Conservation (phyloP, 257 asterid genomes). For the Nicotiana benthamiana region DNA sequence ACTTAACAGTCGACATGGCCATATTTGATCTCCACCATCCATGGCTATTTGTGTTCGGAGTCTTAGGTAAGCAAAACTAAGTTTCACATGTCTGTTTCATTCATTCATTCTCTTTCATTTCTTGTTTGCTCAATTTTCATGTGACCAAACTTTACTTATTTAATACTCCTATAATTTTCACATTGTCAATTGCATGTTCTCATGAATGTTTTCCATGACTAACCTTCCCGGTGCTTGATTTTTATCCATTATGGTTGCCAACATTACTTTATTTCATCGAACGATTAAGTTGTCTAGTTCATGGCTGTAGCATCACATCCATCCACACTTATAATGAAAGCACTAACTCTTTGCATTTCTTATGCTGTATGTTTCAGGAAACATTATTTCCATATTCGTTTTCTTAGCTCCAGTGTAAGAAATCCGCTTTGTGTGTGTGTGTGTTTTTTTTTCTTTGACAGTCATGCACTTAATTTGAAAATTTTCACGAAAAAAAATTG, state of each 20-base stretch:
- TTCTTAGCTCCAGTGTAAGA: conserved; percentile 83
- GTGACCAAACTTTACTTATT: neutral
- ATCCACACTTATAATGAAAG: neutral
- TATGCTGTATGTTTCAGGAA: conserved; percentile 41
- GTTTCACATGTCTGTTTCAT: neutral
- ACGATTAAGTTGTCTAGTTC: neutral
- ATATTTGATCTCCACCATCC: conserved; percentile 17
- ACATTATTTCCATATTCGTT: conserved; percentile 56
- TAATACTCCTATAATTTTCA: neutral
- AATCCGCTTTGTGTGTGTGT: neutral
- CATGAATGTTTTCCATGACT: neutral
- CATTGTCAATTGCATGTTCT: neutral
- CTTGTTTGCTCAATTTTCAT: neutral
- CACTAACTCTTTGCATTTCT: neutral
- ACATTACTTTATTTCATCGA: neutral
- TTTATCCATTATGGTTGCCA: neutral
- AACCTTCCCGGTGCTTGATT: neutral
- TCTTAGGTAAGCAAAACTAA: conserved; percentile 20
- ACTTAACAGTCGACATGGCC: conserved; percentile 16
- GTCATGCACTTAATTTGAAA: neutral
- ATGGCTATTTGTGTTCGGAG: conserved; percentile 26
- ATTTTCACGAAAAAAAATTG: neutral
- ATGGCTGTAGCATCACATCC: neutral
- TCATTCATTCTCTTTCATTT: neutral
- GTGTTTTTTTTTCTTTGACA: neutral